Evolutionary conservation across 2,329 filamentous ascomycete species (phyloP).

Genomic region (Aureobasidium sp.): DNA sequence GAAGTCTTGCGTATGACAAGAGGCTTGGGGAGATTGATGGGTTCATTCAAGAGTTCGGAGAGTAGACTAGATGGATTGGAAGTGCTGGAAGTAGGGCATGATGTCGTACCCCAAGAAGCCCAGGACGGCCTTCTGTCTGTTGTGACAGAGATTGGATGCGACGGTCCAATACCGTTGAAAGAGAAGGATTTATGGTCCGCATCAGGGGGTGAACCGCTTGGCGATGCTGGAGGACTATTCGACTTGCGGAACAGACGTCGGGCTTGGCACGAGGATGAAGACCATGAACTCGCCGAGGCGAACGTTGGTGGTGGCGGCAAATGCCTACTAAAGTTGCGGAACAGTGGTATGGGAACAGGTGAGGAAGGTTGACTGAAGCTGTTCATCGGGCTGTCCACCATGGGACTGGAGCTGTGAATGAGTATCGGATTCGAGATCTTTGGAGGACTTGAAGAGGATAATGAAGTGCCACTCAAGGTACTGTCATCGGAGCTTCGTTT

Average conservation of each 20-base stretch:
- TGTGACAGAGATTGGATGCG: background rate
- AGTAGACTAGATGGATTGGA: background rate
- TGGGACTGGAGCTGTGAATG: background rate
- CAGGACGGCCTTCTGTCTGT: background rate
- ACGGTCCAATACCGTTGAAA: background rate
- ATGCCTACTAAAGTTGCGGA: slow-evolving; percentile 29
- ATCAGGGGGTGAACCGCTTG: background rate
- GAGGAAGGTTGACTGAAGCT: background rate
- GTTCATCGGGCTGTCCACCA: slow-evolving; percentile 2
- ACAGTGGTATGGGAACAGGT: background rate
- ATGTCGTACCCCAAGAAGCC: background rate
- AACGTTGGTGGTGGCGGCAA: slow-evolving; percentile 12
- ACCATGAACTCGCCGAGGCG: slow-evolving; percentile 10
- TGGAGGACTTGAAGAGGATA: background rate
- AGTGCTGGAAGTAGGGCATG: background rate
- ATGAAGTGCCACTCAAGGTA: background rate
- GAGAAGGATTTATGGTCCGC: background rate
- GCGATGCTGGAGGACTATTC: background rate
- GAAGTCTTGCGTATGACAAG: background rate
- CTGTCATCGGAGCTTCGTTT: background rate
- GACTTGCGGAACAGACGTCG: slow-evolving; percentile 7
- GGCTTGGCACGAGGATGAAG: background rate
- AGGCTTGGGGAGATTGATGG: background rate
- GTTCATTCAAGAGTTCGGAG: slow-evolving; percentile 1
- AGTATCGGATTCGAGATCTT: background rate